Evolutionary conservation across 2,329 filamentous ascomycete species (phyloP), one percentile per base, ranked within the genome.

Genomic region (Thielaviopsis punctulata): DNA sequence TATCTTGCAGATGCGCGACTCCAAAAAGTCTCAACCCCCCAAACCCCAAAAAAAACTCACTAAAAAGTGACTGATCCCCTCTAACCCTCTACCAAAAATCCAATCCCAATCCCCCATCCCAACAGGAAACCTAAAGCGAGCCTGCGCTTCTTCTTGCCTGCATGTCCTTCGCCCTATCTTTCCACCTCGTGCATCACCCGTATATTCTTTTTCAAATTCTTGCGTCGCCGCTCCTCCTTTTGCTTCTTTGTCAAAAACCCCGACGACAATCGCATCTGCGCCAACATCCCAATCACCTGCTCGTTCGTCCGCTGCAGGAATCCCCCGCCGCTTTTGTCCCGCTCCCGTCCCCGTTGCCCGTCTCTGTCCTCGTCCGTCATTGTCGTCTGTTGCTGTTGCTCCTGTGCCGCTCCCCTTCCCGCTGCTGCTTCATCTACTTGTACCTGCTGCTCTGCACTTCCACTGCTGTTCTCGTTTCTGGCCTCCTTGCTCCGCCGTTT

Each of bases 191-290:
- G 60, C 27, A 68, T 57, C 52, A 66, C 60, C 49, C 61, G 62
- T 49, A 69, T 69, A 21, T 62, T 63, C 41, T 61, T 63, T 57
- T 64, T 64, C 46, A 70, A 56, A 22, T 63, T 61, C 30, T 63
- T 62, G 21, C 65, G 60, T 54, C 64, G 59, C 56, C 60, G 62
- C 49, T 69, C 66, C 15, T 60, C 59, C 41, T 59, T 61, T 30
- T 49, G 45, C 47, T 52, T 52, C 23, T 50, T 52, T 5, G 45
- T 52, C 25, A 55, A 30, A 33, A 55, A 55, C n/a, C 50, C 47
- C 9, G 49, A 44, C 4, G 50, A 47, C 23, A 52, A 23, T 7
- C 50, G 50, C 44, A 52, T 52, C 18, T 52, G 49, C 6, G 49
- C 33, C 15, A 55, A 18, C 39, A 51, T 49, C 13, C 43, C 53